Base-by-base conservation (phyloP, 345 rosid species). In the Hibiscus trionum region DNA sequence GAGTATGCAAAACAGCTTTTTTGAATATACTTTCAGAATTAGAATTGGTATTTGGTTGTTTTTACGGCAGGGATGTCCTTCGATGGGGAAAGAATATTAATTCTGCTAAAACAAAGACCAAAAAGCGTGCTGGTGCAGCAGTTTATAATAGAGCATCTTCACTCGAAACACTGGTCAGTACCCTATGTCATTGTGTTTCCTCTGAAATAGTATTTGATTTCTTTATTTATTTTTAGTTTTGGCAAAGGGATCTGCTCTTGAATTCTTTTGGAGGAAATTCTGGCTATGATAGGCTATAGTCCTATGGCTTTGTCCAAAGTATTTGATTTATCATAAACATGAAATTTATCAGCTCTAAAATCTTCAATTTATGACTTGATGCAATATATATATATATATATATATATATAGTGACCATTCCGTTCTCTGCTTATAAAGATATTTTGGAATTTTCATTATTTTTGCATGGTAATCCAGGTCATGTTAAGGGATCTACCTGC, bases 111-210 rank as follows among this genome's bases (percentile, higher is more conserved):
- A 78, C 90, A 66, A 62, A 81, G 66, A 82, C 93, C 5, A 88
- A 79, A 79, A 85, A 75, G 71, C 85, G 88, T 68, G 91, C 82
- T 39, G 93, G 93, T 52, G 66, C 76, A 49, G 86, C 86, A 50
- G 87, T 85, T 79, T 88, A 88, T 73, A 86, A 85, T 65, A 76
- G 88, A 80, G 93, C 91, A 33, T 88, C 93, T 39, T 88, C 93
- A 5, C 72, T 88, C 50, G 93, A 88, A 81, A 84, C 91, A 16
- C 82, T 85, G 52, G 93, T 88, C 26, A 76, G 88, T 73, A n/a
- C 50, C 66, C 46, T 72, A 27, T 2, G 11, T 70, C 72, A 59
- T 73, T 80, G 15, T 47, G 27, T 60, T 50, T 46, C 55, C 50
- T 42, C 2, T 72, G 35, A 4, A 55, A 46, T 58, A 55, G 19